Percentiles rank a stretch among this genome's conserved stretches.
Conservation (phyloP, 331 rosid genomes). For the Spiraea crenata region DNA sequence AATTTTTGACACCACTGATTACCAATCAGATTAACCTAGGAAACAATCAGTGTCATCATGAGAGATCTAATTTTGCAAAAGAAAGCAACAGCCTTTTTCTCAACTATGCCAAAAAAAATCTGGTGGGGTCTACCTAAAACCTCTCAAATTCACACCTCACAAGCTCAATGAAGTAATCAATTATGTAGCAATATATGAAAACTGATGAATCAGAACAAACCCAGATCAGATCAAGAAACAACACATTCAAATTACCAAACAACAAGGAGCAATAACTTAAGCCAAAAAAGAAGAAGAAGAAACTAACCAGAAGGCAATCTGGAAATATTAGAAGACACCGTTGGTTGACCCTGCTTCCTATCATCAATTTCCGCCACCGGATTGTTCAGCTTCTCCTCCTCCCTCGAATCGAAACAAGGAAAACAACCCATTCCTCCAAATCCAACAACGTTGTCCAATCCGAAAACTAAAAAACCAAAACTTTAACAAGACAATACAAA, state of each 20-base stretch:
- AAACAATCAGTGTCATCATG: conserved; percentile 18
- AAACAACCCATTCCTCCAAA: conserved; percentile 75
- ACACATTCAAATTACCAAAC: background rate
- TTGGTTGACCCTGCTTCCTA: conserved; percentile 46
- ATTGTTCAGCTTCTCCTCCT: conserved; percentile 83
- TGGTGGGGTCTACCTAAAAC: conserved; percentile 38
- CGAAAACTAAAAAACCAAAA: background rate
- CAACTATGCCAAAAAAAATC: conserved; percentile 22
- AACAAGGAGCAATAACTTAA: background rate
- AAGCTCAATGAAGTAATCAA: conserved; percentile 13
- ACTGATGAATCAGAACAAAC: background rate
- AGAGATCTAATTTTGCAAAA: conserved; percentile 40
- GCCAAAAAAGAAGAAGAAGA: background rate
- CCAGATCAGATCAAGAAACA: background rate
- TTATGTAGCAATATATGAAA: conserved; percentile 8
- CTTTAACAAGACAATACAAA: conserved; percentile 1
- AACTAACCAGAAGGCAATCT: conserved; percentile 77
- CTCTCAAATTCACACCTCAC: conserved; percentile 13
- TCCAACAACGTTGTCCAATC: conserved; percentile 12
- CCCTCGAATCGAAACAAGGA: conserved; percentile 90
- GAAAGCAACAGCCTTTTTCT: conserved; percentile 14
- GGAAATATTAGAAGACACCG: conserved; percentile 51
- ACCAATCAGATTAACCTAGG: conserved; percentile 28
- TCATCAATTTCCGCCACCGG: conserved; percentile 52
- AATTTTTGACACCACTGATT: conserved; percentile 9